A percentile compares a stretch with the other conserved stretches of the same genome.
phyloP scores from a whole-genome alignment of 495 filamentous ascomycete species.

The Lasiosphaeris hirsuta region DNA sequence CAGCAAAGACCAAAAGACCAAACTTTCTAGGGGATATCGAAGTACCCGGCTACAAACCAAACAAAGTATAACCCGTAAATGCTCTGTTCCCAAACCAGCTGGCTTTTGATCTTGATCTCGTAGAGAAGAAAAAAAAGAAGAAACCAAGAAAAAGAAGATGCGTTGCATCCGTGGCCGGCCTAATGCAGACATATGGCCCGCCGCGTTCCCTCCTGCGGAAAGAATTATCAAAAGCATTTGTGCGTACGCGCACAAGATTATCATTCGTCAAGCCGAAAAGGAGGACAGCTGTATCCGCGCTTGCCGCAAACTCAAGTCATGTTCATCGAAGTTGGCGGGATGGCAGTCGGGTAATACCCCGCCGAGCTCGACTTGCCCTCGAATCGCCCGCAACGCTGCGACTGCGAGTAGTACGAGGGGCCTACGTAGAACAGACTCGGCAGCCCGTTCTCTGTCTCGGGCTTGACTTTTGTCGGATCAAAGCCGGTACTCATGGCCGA shows the following conservation, averaged over 20 bases:
- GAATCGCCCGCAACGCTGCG: conserved; percentile 39
- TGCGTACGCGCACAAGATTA: background rate
- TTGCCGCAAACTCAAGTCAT: conserved; percentile 21
- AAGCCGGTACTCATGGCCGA: conserved; percentile 23
- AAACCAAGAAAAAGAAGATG: background rate
- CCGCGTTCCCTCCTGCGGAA: background rate
- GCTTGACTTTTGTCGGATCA: conserved; percentile 41
- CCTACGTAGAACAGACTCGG: conserved; percentile 42
- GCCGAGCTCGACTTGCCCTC: conserved; percentile 43
- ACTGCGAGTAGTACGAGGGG: conserved; percentile 31
- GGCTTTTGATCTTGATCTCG: conserved; percentile 7
- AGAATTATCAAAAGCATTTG: background rate
- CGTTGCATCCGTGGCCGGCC: background rate
- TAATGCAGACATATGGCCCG: background rate
- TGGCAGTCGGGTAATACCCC: conserved; percentile 45
- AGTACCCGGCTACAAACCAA: background rate
- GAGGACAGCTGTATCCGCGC: too few relatives aligned
- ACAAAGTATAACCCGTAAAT: conserved; percentile 12
- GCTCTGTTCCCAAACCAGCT: conserved; percentile 4
- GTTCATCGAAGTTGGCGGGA: conserved; percentile 30
- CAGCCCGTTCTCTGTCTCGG: conserved; percentile 39
- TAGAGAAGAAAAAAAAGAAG: background rate
- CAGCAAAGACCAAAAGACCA: background rate
- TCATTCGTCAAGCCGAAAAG: background rate
- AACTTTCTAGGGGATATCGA: conserved; percentile 10